These are phyloP conservation scores for Macadamia tetraphylla DNA, from an alignment of 164 flowering plant species.

Conservation along the genomic window DNA sequence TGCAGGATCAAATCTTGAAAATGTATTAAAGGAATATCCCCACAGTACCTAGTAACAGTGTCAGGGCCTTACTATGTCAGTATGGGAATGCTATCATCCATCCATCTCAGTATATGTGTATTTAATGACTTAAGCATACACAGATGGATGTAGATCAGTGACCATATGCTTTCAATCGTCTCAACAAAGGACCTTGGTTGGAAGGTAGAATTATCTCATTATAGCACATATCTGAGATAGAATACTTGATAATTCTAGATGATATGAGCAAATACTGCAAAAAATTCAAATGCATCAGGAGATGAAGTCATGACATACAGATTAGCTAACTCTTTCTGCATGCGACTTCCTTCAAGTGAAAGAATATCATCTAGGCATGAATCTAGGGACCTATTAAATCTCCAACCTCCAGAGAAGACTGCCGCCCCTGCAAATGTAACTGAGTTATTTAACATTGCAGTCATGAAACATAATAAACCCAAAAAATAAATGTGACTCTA, in stretches of 20 bases:
- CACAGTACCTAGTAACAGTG: too few species aligned
- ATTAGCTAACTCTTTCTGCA: conserved; percentile 58
- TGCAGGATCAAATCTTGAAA: too few species aligned
- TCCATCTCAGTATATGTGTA: too few species aligned
- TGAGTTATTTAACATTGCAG: not conserved
- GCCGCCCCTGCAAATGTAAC: conserved; percentile 48
- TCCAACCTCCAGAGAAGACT: conserved; percentile 37
- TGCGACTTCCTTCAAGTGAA: conserved; percentile 50
- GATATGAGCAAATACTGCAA: not conserved
- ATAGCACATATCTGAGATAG: not conserved
- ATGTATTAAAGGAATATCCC: too few species aligned
- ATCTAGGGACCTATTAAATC: conserved; percentile 33
- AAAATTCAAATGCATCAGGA: not conserved
- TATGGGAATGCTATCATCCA: too few species aligned
- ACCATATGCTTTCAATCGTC: too few species aligned
- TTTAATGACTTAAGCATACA: too few species aligned
- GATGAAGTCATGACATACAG: conserved; percentile 33
- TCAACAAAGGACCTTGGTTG: too few species aligned
- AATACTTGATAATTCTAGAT: not conserved
- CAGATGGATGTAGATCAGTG: too few species aligned
- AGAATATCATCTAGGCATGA: conserved; percentile 53
- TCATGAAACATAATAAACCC: not conserved
- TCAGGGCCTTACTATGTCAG: too few species aligned
- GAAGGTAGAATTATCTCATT: too few species aligned
- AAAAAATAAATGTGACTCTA: too few species aligned